These are phyloP conservation scores for Penicillium janthinellum DNA, from an alignment of 2,329 filamentous ascomycete genomes.

Conservation along the genomic window DNA sequence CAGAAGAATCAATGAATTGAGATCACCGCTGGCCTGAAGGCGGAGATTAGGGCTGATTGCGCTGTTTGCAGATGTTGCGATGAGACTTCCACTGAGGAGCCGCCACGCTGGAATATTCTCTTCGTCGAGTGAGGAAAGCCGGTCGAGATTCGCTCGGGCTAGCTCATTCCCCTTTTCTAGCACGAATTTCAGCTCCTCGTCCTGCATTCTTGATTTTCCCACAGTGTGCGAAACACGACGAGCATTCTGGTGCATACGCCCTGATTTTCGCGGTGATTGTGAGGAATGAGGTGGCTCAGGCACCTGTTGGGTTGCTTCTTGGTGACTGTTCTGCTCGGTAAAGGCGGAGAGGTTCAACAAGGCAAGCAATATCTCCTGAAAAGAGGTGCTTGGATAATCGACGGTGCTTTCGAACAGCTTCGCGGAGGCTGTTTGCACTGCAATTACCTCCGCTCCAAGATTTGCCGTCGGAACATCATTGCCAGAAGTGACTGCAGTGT, in stretches of 20 bases:
- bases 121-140: conserved; percentile 67
- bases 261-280: conserved; percentile 27
- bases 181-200: conserved; percentile 55
- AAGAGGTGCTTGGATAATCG: conserved; percentile 83
- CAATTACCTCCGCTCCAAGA: conserved; percentile 77
- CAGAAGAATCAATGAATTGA: conserved; percentile 50
- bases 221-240: conserved; percentile 46
- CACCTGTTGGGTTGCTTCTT: conserved; percentile 53
- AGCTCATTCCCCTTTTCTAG: conserved; percentile 74
- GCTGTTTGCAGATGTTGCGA: conserved; percentile 47
- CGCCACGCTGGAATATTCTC: conserved; percentile 74
- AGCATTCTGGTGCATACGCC: conserved; percentile 40
- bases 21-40: conserved; percentile 62
- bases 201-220: conserved; percentile 45
- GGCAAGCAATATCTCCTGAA: conserved; percentile 73
- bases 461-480: conserved; percentile 59
- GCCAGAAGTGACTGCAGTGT: conserved; percentile 27
- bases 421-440: conserved; percentile 83
- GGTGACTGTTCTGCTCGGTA: conserved; percentile 49
- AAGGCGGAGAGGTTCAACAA: conserved; percentile 68
- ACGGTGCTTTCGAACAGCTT: conserved; percentile 88
- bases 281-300: conserved; percentile 47
- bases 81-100: conserved; percentile 60
- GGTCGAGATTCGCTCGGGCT: conserved; percentile 71
- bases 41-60: conserved; percentile 44